A percentile compares a stretch with the other conserved stretches of the same genome.
phyloP scores from a whole-genome alignment of 2,329 filamentous ascomycete species.

The Exophiala calicioides region DNA sequence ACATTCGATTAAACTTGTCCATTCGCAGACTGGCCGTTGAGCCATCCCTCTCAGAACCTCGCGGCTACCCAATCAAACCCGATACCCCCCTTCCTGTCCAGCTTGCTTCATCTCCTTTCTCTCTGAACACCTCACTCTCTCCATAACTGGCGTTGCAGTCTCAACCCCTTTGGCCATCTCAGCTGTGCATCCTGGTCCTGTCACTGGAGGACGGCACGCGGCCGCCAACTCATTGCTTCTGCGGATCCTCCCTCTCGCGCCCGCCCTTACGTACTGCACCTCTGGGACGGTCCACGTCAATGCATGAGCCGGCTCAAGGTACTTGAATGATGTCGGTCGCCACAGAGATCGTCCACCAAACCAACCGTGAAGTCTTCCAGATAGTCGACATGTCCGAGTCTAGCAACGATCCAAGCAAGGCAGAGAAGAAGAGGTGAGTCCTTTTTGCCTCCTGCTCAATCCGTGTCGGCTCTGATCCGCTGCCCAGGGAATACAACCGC shows the following conservation, averaged over 20 bases:
- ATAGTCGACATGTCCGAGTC: constrained; percentile 34
- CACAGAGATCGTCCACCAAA: constrained; percentile 27
- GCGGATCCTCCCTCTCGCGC: constrained; percentile 21
- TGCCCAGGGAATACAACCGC: constrained; percentile 40
- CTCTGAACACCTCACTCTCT: constrained; percentile 14
- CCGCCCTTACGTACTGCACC: constrained; percentile 23
- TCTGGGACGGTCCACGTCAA: constrained; percentile 15
- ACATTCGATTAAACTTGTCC: constrained; percentile 15
- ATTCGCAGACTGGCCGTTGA: constrained; percentile 25
- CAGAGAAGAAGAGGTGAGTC: constrained; percentile 34
- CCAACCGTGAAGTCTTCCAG: constrained; percentile 18
- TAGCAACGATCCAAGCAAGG: constrained; percentile 33
- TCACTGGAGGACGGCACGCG: constrained; percentile 15
- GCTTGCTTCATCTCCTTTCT: constrained; percentile 20
- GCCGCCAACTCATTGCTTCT: constrained; percentile 18
- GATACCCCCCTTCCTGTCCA: constrained; percentile 8
- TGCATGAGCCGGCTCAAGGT: constrained; percentile 13
- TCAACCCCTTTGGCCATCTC: constrained; percentile 7
- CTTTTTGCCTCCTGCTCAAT: background rate
- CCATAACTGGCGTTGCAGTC: constrained; percentile 8
- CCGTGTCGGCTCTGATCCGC: constrained; percentile 14
- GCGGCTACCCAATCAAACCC: constrained; percentile 23
- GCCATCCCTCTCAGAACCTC: constrained; percentile 15
- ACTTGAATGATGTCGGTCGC: constrained; percentile 33
- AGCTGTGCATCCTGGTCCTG: constrained; percentile 14